These are phyloP conservation scores for Lentinula detonsa DNA, from an alignment of 768 basidiomycete species.

Conservation along the genomic window DNA sequence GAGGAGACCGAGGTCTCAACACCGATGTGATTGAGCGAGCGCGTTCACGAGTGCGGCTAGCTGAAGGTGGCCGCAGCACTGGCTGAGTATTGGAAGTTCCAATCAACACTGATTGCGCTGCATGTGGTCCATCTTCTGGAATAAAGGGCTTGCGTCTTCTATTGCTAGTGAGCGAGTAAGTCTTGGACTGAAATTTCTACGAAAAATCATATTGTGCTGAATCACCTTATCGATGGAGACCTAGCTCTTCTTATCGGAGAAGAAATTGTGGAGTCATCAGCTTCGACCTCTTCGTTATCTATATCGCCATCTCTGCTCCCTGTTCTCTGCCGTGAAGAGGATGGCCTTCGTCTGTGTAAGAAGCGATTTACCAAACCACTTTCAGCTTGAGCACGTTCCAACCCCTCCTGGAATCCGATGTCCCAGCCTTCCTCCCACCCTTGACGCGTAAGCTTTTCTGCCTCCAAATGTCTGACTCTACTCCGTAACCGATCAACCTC, in stretches of 20 bases:
- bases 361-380: constrained; percentile 1
- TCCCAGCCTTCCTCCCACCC: constrained; percentile 9
- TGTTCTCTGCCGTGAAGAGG: not conserved
- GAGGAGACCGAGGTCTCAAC: not conserved
- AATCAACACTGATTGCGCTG: not conserved
- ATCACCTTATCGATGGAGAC: not conserved
- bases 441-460: not conserved
- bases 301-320: not conserved
- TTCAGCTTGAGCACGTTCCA: not conserved
- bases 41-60: not conserved
- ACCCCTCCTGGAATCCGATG: constrained; percentile 3
- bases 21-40: not conserved
- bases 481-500: not conserved
- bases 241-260: not conserved
- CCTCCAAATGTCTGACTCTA: not conserved
- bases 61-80: not conserved
- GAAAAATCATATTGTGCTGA: not conserved
- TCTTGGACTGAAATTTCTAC: not conserved
- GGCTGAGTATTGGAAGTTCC: not conserved
- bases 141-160: not conserved
- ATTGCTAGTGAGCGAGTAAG: not conserved
- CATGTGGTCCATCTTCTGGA: not conserved
- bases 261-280: not conserved
- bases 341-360: not conserved
- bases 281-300: not conserved